Evolutionary conservation across 2,329 filamentous ascomycete species (phyloP), one percentile per base, ranked within the genome.

Genomic region (Apiospora marii): DNA sequence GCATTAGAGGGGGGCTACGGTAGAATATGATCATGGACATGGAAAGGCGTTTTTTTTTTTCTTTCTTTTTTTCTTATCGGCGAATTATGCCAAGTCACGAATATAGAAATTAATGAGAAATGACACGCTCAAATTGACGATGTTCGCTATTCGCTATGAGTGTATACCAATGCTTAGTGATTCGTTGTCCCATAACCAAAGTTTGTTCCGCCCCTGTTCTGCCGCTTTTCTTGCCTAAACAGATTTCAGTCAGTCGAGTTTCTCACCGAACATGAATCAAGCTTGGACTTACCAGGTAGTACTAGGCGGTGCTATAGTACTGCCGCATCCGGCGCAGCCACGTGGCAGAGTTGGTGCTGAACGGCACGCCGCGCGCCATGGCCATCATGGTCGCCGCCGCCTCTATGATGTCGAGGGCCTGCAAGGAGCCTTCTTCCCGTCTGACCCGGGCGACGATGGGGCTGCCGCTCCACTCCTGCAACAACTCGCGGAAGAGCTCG

Each of bases 61-160:
- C n/a, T n/a, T n/a, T n/a, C n/a, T n/a, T n/a, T n/a, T n/a, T n/a
- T n/a, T n/a, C n/a, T n/a, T n/a, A n/a, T n/a, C n/a, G n/a, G n/a
- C n/a, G n/a, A n/a, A n/a, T n/a, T n/a, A n/a, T n/a, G n/a, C n/a
- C n/a, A n/a, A n/a, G n/a, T 64, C 19, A 64, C 19, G 4, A 64
- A 14, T 41, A 64, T n/a, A 64, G 34, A 64, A 24, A 64, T 24
- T 64, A 64, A 64, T 64, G 58, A 64, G 58, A 24, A n/a, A 64
- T 34, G 58, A 64, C 19, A 41, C 22, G 34, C 34, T 64, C 34
- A 41, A 64, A 64, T 41, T n/a, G 22, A 64, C 34, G 30, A 24
- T 41, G 10, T n/a, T 24, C 41, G 13, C 4, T 41, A 24, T 30
- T 30, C 27, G 27, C 10, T n/a, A 13, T 14, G 2, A 41, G 24